Conservation (phyloP, 148 eudicot genomes). For the Salicornia ramosissima region DNA sequence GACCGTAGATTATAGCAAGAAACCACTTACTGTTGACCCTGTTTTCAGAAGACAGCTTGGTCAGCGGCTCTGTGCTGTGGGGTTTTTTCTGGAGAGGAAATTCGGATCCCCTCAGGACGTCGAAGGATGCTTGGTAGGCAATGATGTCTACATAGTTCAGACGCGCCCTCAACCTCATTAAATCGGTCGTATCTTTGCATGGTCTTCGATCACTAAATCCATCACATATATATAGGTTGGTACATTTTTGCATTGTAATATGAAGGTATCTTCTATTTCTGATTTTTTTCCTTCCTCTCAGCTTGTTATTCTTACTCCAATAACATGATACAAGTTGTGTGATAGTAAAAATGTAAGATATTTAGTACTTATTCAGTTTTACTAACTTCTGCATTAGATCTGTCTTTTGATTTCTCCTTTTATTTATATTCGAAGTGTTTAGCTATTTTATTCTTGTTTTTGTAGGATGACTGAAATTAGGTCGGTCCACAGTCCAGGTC, state of each 20-base stretch:
- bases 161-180: constrained; percentile 77
- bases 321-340: background rate
- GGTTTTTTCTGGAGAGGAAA: constrained; percentile 72
- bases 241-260: background rate
- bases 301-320: constrained; percentile 2
- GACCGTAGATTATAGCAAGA: constrained; percentile 80
- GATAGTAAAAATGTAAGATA: background rate
- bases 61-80: constrained; percentile 73
- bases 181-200: background rate
- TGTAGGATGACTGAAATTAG: background rate
- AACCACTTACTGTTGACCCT: constrained; percentile 63
- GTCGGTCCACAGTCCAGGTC: constrained; percentile 1
- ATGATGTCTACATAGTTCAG: constrained; percentile 73
- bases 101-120: constrained; percentile 86
- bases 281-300: background rate
- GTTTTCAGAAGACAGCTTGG: constrained; percentile 65
- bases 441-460: background rate
- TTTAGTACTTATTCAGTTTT: background rate
- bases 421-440: background rate
- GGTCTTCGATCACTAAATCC: background rate
- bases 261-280: background rate
- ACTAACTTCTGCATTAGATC: background rate
- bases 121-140: constrained; percentile 88
- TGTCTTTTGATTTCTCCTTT: background rate
- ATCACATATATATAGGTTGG: background rate